Conservation (phyloP, 2,329 filamentous ascomycete species). For the Akanthomyces dipterigenus region DNA sequence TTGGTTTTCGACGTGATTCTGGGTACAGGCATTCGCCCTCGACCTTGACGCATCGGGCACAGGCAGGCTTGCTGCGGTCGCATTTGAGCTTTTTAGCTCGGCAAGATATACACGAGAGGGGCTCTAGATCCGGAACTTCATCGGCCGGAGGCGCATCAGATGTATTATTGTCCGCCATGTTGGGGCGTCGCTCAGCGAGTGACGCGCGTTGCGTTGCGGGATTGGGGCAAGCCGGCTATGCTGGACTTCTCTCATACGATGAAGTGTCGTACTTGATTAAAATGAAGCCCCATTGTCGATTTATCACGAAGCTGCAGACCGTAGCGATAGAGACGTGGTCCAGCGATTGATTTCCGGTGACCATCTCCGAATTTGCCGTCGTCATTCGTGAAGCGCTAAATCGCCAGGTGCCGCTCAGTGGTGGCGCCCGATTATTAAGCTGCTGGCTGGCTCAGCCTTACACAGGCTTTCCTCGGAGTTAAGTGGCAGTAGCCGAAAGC, state of each 20-base stretch:
- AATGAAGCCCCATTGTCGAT: neutral
- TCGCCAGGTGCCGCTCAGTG: neutral
- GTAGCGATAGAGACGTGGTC: neutral
- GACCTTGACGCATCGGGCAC: conserved; percentile 70
- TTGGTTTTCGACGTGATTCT: conserved; percentile 80
- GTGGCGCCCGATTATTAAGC: conserved; percentile 8
- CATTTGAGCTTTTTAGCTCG: conserved; percentile 81
- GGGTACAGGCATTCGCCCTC: conserved; percentile 80
- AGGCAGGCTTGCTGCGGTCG: conserved; percentile 72
- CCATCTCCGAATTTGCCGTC: neutral
- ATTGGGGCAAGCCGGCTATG: neutral
- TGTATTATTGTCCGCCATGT: conserved; percentile 2
- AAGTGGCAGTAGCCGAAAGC: neutral
- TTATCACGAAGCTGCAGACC: neutral
- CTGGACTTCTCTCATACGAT: neutral
- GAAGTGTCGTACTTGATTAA: neutral
- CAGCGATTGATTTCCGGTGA: neutral
- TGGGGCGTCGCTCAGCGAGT: neutral
- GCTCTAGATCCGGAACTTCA: conserved; percentile 25
- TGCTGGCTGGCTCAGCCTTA: neutral
- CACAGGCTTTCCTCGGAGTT: neutral
- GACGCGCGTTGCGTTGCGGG: neutral
- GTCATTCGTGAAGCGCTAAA: conserved; percentile 4
- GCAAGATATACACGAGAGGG: conserved; percentile 76
- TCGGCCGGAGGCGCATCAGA: neutral